A percentile compares a stretch with the other conserved stretches of the same genome.
Conservation (phyloP, 2,329 filamentous ascomycete genomes). For the Aspergillus quadrilineatus region DNA sequence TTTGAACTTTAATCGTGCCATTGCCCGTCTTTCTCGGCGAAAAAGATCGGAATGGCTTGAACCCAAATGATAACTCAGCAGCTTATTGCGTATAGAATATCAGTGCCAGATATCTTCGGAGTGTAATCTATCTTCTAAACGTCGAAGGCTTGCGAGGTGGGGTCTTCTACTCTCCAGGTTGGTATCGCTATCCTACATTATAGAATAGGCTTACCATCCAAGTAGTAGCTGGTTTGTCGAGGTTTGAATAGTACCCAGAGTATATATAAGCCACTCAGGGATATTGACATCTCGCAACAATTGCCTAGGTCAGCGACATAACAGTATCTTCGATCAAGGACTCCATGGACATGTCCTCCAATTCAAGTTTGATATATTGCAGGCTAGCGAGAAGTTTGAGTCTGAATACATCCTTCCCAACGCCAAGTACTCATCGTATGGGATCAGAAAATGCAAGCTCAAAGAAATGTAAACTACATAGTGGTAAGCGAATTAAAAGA, state of each 20-base stretch:
- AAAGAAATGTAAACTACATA: conserved; percentile 19
- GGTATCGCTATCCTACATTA: not conserved
- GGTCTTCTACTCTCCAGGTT: no score
- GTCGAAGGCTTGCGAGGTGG: no score
- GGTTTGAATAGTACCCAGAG: not conserved
- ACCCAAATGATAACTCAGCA: not conserved
- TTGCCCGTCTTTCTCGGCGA: not conserved
- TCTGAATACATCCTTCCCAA: conserved; percentile 8
- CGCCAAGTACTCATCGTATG: conserved; percentile 13
- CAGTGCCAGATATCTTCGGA: no score
- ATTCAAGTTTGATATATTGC: not conserved
- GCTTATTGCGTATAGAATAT: no score
- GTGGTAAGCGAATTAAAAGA: conserved; percentile 9
- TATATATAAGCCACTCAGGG: not conserved
- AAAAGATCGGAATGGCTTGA: not conserved
- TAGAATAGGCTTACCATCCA: not conserved
- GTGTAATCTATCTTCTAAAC: no score
- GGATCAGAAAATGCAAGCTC: conserved; percentile 11
- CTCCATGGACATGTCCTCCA: not conserved
- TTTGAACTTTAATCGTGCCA: conserved; percentile 14
- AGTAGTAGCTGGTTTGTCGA: not conserved
- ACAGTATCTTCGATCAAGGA: not conserved
- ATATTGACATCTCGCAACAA: not conserved
- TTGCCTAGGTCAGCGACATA: not conserved
- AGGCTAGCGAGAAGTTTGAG: not conserved